Percentiles rank a stretch among this genome's conserved stretches.
Evolutionary conservation across 1,139 yeast species (phyloP).

Genomic region (Suhomyces panamericanus): DNA sequence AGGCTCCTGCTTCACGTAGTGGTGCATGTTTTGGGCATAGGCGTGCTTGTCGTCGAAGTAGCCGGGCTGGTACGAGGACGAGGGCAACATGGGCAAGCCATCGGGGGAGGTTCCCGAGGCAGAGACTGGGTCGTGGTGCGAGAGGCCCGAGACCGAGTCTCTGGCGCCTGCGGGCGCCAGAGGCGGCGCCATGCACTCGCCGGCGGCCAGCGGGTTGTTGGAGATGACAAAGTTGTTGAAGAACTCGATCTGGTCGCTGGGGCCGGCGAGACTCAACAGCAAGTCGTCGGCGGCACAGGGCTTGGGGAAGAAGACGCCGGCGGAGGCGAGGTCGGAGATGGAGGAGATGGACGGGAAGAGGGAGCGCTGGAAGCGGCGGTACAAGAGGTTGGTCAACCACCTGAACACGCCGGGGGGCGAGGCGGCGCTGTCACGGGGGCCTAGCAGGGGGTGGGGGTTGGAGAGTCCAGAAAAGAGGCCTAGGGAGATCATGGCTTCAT

Average conservation of each 20-base stretch:
- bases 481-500: constrained; percentile 9
- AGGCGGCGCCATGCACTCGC: neutral
- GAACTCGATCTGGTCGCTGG: constrained; percentile 20
- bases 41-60: constrained; percentile 3
- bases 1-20: constrained; percentile 3
- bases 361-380: constrained; percentile 7
- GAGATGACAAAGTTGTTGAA: constrained; percentile 14
- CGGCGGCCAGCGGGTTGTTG: constrained; percentile 5
- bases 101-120: neutral
- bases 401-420: constrained; percentile 15
- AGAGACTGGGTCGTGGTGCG: too few species aligned
- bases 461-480: constrained; percentile 10
- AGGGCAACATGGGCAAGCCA: neutral
- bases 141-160: too few species aligned
- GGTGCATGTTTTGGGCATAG: constrained; percentile 2
- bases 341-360: constrained; percentile 14
- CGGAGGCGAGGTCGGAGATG: constrained; percentile 13
- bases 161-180: neutral
- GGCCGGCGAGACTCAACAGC: constrained; percentile 16
- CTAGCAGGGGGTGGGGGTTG: neutral
- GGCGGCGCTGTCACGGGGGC: neutral
- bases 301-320: constrained; percentile 13
- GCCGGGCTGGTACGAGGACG: neutral
- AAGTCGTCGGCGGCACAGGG: constrained; percentile 22
- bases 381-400: constrained; percentile 17